Base-by-base conservation (phyloP, 371 early-diverging fungal genomes). In the Actinomortierella wolfii region DNA sequence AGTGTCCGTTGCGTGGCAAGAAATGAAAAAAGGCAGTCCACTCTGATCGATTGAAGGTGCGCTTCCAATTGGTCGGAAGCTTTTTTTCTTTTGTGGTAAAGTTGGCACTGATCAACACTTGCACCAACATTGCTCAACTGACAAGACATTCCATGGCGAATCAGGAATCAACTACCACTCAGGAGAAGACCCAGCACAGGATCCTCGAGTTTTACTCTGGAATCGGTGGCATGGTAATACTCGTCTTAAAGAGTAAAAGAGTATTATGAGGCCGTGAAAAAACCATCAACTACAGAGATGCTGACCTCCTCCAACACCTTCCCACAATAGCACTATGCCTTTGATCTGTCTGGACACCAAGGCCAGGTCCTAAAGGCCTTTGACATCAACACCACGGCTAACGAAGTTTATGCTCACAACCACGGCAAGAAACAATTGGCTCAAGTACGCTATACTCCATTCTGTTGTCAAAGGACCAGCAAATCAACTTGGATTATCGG, bases 321-420 rank as follows among this genome's bases (percentile, higher is more conserved):
- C 21, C 40, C 61, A 20, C 2, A 15, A 23, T 42, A 84, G 92
- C 89, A 91, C 79, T 89, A 85, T 84, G 87, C 90, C 57, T 88
- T 91, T 18, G 59, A 75, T 51, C 64, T 73, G n/a, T 85, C 89
- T 29, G 81, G 76, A 11, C 78, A 85, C 63, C 75, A 83, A 55
- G 81, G 81, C 28, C 64, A 89, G 34, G 83, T 92, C 26, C 61
- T 89, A 1, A 83, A 83, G 51, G 91, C 92, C 2, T 91, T 92
- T 51, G 93, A 94, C 68, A 88, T 94, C 64, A 93, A 92, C 64
- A 84, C 83, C 9, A 83, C 87, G 3, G 91, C 93, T 9, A 93
- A 93, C 67, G 81, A 81, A 2, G 92, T 92, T 0, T 93, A 94
- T 73, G 80, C 63, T 34, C 85, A 92, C 67, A 94, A 94, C 63